Conservation (phyloP, 2,329 filamentous ascomycete genomes). For the Nigrograna mackinnonii region DNA sequence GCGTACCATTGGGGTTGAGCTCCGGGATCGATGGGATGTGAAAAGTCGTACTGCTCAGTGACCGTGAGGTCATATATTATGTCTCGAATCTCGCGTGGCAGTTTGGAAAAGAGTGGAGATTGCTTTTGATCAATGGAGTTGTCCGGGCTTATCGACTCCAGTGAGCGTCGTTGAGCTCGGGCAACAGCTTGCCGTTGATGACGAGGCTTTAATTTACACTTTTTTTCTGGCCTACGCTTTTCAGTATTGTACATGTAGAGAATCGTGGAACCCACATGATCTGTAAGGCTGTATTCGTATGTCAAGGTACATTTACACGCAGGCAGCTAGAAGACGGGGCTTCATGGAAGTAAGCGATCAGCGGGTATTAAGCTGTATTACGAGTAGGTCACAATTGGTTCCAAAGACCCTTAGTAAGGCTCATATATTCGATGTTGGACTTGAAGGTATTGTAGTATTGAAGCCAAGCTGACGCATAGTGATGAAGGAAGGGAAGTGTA, state of each 20-base stretch:
- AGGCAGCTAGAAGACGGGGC: too few relatives aligned
- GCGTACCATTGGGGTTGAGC: conserved; percentile 15
- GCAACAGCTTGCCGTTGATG: conserved; percentile 14
- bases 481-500: too few relatives aligned
- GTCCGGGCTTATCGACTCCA: conserved; percentile 18
- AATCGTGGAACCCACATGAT: neutral
- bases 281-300: neutral
- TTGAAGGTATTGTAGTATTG: too few relatives aligned
- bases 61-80: conserved; percentile 7
- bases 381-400: too few relatives aligned
- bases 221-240: too few relatives aligned
- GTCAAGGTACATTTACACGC: neutral
- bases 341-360: too few relatives aligned
- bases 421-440: too few relatives aligned
- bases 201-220: conserved; percentile 8
- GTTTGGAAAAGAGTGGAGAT: conserved; percentile 21
- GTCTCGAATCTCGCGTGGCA: conserved; percentile 26
- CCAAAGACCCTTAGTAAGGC: too few relatives aligned
- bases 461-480: too few relatives aligned
- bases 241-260: too few relatives aligned
- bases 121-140: conserved; percentile 22
- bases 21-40: conserved; percentile 14
- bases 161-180: conserved; percentile 16
- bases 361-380: too few relatives aligned
- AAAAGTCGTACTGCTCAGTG: too few relatives aligned